Evolutionary conservation across 1,284 basidiomycete species (phyloP).

Genomic region (Paramarasmius palmivorus): DNA sequence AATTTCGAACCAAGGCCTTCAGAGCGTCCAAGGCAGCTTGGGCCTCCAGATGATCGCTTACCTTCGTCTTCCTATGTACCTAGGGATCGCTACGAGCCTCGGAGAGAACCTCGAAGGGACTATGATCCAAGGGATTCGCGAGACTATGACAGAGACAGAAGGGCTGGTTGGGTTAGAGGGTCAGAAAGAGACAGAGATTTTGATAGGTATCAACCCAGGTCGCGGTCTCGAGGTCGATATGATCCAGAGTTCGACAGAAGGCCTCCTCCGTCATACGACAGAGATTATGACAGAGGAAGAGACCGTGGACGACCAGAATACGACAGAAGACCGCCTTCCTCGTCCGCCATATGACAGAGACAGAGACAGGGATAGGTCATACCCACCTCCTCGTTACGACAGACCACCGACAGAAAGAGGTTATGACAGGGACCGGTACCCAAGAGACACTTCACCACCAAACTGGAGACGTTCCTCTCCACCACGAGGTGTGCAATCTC

Average conservation of each 20-base stretch:
- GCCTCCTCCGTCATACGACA: background rate
- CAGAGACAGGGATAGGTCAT: conserved; percentile 3
- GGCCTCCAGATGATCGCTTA: conserved; percentile 5
- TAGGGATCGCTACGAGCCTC: conserved; percentile 3
- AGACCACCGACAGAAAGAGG: too few species aligned
- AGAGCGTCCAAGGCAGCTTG: conserved; percentile 3
- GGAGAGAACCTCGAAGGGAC: conserved; percentile 22
- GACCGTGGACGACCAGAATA: conserved; percentile 3
- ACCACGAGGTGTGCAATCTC: too few species aligned
- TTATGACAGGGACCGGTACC: too few species aligned
- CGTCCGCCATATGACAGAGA: conserved; percentile 9
- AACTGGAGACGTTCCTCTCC: too few species aligned
- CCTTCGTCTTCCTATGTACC: conserved; percentile 1
- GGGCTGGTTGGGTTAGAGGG: background rate
- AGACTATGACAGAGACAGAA: conserved; percentile 18
- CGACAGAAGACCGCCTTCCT: conserved; percentile 10
- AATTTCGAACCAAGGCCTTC: conserved; percentile 24
- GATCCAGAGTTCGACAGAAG: conserved; percentile 5
- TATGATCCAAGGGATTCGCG: conserved; percentile 23
- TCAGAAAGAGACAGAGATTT: conserved; percentile 1
- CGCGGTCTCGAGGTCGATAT: too few species aligned
- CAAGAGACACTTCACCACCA: too few species aligned
- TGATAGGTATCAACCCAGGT: background rate
- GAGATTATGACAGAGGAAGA: conserved; percentile 10
- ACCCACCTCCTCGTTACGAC: too few species aligned